These are phyloP conservation scores for Leccinum ochraceum DNA, from an alignment of 768 basidiomycete species.

Conservation along the genomic window DNA sequence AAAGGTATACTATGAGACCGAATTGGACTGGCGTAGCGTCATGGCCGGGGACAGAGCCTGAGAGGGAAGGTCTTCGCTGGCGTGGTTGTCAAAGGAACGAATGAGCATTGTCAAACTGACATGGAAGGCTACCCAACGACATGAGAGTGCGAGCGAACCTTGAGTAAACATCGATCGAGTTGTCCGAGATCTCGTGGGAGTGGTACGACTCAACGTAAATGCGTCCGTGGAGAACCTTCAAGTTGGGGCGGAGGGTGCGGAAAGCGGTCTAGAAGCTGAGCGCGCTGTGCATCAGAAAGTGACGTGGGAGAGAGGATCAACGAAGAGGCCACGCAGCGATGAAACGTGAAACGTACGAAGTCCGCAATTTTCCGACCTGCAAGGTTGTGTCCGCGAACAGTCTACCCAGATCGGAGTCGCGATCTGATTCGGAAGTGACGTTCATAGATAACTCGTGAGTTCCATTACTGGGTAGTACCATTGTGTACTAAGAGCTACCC, in stretches of 20 bases:
- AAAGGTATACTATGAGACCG: constrained; percentile 12
- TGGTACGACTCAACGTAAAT: constrained; percentile 46
- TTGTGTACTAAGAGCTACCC: too few species aligned
- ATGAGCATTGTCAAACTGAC: constrained; percentile 32
- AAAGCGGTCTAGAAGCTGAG: constrained; percentile 53
- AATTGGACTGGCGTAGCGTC: constrained; percentile 25
- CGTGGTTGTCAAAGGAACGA: constrained; percentile 14
- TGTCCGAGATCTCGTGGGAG: constrained; percentile 23
- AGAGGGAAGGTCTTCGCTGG: constrained; percentile 1
- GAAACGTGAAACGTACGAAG: constrained; percentile 39
- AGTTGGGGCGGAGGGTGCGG: constrained; percentile 51
- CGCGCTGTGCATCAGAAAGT: constrained; percentile 30
- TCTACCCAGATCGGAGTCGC: too few species aligned
- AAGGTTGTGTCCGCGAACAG: too few species aligned
- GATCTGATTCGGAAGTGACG: too few species aligned
- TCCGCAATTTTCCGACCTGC: too few species aligned
- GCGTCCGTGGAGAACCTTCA: constrained; percentile 52
- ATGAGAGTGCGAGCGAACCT: constrained; percentile 9
- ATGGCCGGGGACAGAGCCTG: constrained; percentile 15
- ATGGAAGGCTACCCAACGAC: constrained; percentile 32
- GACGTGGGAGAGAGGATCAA: constrained; percentile 9
- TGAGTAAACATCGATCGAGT: constrained; percentile 19
- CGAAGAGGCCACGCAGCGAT: neutral
- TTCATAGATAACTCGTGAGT: too few species aligned
- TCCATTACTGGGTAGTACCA: too few species aligned